Evolutionary conservation across 768 basidiomycete species (phyloP).

Genomic region (Suillus variegatus): DNA sequence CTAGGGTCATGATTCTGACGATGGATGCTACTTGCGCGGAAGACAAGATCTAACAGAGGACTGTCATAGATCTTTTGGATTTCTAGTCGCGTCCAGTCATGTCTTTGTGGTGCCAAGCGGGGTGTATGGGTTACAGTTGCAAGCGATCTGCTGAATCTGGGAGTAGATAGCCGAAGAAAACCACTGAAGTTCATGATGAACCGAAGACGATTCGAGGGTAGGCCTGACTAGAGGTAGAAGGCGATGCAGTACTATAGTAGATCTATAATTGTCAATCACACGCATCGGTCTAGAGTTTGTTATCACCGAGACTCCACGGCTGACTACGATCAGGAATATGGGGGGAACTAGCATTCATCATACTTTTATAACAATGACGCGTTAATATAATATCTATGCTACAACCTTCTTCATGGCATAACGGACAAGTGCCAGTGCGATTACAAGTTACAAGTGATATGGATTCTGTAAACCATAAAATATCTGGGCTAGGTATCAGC

Average conservation of each 20-base stretch:
- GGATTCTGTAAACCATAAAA: background rate
- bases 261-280: background rate
- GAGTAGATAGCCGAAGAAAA: slow-evolving; percentile 13
- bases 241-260: background rate
- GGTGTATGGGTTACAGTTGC: slow-evolving; percentile 50
- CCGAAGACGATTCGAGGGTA: too few species aligned
- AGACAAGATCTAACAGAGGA: slow-evolving; percentile 88
- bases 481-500: background rate
- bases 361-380: background rate
- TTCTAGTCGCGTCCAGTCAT: slow-evolving; percentile 77
- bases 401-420: background rate
- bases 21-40: slow-evolving; percentile 82
- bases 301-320: background rate
- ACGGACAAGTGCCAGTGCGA: background rate
- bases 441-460: background rate
- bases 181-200: slow-evolving; percentile 3
- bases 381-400: background rate
- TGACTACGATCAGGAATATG: background rate
- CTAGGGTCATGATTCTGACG: slow-evolving; percentile 82
- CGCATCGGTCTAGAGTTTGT: background rate
- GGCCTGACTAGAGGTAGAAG: background rate
- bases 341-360: background rate
- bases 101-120: slow-evolving; percentile 40
- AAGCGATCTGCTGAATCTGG: slow-evolving; percentile 46
- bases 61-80: slow-evolving; percentile 84